Evolutionary conservation across 2,329 filamentous ascomycete species (phyloP), one percentile per base, ranked within the genome.

Genomic region (Aureobasidium lini): DNA sequence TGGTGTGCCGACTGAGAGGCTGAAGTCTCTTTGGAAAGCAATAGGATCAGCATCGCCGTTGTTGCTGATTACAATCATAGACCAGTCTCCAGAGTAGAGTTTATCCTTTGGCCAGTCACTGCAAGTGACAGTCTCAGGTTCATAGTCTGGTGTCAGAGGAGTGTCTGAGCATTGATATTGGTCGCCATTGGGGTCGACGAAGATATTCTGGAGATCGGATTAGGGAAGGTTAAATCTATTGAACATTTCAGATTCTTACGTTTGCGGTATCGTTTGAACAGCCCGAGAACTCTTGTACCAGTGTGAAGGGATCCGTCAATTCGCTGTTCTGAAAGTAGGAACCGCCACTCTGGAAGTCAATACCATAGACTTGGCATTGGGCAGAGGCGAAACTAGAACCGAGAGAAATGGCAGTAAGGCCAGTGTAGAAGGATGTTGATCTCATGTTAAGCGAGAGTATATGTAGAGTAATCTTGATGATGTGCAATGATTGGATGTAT

Each of bases 261-360:
- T 76, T 69, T 23, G 75, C 70, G 42, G 68, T 63, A 54, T 73
- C 73, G 36, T 68, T 64, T 36, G 73, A 69, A 65, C 76, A 78
- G 23, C 75, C 74, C 44, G 70, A 62, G 61, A 77, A 78, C 47
- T 76, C 73, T 6, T 73, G 73, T 4, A 76, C 72, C n/a, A 71
- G 71, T 28, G 73, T 74, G 62, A 78, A 78, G 7, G 64, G 64
- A 2, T 75, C 73, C 1, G 64, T 67, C 0, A 73, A 75, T 15
- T 68, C 62, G 7, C 69, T 69, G 63, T 78, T 76, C 63, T 77
- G 76, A 65, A 77, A 78, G 66, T 77, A 78, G n/a, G 66, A 63
- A 1, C 70, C 71, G 34, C 73, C 75, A 62, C 75, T 71, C 40
- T 74, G 64, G 53, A 75, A 78, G 61, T 78, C 76, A 29, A 68